A percentile compares a stretch with the other conserved stretches of the same genome.
phyloP scores from a whole-genome alignment of 345 rosid genomes.

The Carallia pectinifolia region DNA sequence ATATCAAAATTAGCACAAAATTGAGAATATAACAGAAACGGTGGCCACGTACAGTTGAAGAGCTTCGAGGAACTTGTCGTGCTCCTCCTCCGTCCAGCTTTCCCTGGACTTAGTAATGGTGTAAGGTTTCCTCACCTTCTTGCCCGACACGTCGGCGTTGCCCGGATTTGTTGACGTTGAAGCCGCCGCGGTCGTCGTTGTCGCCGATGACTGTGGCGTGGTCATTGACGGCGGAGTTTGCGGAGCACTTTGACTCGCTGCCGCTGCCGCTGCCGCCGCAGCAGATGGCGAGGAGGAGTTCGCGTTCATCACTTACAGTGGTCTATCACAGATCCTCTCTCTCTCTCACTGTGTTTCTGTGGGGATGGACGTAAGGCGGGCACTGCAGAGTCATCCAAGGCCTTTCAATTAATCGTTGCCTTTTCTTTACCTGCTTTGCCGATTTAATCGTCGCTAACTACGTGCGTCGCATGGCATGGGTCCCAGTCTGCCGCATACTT shows the following conservation, averaged over 20 bases:
- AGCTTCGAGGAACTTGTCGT: conserved; percentile 97
- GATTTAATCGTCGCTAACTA: conserved; percentile 7
- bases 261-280: conserved; percentile 24
- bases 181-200: conserved; percentile 33
- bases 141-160: conserved; percentile 39
- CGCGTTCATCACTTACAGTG: conserved; percentile 27
- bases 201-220: conserved; percentile 4
- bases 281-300: conserved; percentile 38
- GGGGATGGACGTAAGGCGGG: conserved; percentile 24
- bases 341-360: conserved; percentile 19
- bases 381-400: neutral
- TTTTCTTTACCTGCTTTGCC: conserved; percentile 24
- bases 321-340: conserved; percentile 1
- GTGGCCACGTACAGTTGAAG: conserved; percentile 63
- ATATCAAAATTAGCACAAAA: neutral
- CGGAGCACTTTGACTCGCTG: conserved; percentile 11
- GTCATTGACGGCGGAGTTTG: conserved; percentile 41
- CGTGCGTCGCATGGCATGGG: neutral
- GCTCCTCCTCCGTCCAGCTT: conserved; percentile 99
- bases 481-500: too few species aligned
- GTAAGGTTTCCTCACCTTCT: conserved; percentile 93
- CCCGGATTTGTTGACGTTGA: conserved; percentile 14
- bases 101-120: conserved; percentile 98
- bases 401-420: conserved; percentile 52
- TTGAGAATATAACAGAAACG: neutral